phyloP scores from a whole-genome alignment of 805 yeast genomes.

The Ogataea nonfermentans region DNA sequence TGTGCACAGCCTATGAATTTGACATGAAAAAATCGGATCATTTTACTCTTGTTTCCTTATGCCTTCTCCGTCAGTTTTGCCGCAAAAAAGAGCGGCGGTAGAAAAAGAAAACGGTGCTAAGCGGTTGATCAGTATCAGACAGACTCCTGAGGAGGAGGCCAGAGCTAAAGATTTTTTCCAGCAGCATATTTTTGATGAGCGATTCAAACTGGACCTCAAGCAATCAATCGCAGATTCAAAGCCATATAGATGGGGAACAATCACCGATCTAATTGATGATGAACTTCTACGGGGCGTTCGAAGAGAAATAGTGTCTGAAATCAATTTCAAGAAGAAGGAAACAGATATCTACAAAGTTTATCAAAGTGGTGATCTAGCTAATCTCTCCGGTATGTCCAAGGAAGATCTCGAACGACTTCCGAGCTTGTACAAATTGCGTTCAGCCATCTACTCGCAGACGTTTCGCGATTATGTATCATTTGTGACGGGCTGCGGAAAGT shows the following conservation, averaged over 20 bases:
- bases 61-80: constrained; percentile 10
- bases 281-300: constrained; percentile 75
- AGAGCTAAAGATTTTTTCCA: constrained; percentile 33
- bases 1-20: constrained; percentile 5
- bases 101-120: constrained; percentile 3
- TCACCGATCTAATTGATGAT: constrained; percentile 71
- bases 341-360: constrained; percentile 93
- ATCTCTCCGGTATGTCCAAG: constrained; percentile 79
- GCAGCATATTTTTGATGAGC: constrained; percentile 33
- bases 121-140: constrained; percentile 29
- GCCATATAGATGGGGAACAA: constrained; percentile 92
- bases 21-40: constrained; percentile 2
- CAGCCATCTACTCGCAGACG: constrained; percentile 82
- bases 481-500: constrained; percentile 83
- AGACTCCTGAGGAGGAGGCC: constrained; percentile 34
- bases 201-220: constrained; percentile 40
- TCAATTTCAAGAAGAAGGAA: constrained; percentile 92
- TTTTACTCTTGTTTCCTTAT: constrained; percentile 1
- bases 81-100: constrained; percentile 10
- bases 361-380: constrained; percentile 91
- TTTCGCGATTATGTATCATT: constrained; percentile 76
- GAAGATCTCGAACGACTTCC: constrained; percentile 73
- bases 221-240: constrained; percentile 50
- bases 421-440: constrained; percentile 71
- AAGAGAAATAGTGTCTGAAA: constrained; percentile 74